A percentile compares a stretch with the other conserved stretches of the same genome.
Evolutionary conservation across 106 monocot species (phyloP).

Genomic region (Apostasia ramifera): DNA sequence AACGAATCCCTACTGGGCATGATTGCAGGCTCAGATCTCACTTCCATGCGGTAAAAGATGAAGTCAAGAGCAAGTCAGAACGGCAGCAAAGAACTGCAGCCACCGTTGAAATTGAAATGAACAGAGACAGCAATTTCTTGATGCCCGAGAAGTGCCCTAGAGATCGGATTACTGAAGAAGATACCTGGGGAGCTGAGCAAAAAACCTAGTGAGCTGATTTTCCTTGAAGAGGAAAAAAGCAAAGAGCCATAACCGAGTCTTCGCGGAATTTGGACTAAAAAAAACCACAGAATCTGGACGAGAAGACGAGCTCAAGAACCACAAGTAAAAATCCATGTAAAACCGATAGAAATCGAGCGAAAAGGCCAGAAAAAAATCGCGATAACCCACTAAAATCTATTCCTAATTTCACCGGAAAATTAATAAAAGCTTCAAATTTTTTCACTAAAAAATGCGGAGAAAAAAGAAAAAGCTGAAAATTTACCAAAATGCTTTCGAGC

Average conservation of each 20-base stretch:
- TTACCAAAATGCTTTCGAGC: too few species aligned
- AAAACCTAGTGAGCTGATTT: background rate
- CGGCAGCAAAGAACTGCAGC: background rate
- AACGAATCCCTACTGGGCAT: slow-evolving; percentile 48
- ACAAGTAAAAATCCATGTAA: background rate
- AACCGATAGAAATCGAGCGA: background rate
- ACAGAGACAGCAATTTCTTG: background rate
- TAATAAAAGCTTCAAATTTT: background rate
- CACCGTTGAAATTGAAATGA: background rate
- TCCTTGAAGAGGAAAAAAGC: background rate
- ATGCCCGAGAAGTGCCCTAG: background rate
- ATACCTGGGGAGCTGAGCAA: background rate
- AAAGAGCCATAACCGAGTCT: background rate
- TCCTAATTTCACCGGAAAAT: background rate
- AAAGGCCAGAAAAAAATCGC: background rate
- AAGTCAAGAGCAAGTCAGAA: background rate
- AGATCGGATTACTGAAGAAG: background rate
- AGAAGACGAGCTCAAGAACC: background rate
- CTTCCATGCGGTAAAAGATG: slow-evolving; percentile 31
- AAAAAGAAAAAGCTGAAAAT: background rate
- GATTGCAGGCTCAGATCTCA: slow-evolving; percentile 43
- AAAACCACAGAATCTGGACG: background rate
- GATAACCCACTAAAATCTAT: background rate
- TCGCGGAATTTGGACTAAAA: background rate
- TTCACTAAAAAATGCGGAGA: background rate